Evolutionary conservation across 805 yeast genomes (phyloP), one percentile per base, ranked within the genome.

Genomic region (Saturnispora saitoi): DNA sequence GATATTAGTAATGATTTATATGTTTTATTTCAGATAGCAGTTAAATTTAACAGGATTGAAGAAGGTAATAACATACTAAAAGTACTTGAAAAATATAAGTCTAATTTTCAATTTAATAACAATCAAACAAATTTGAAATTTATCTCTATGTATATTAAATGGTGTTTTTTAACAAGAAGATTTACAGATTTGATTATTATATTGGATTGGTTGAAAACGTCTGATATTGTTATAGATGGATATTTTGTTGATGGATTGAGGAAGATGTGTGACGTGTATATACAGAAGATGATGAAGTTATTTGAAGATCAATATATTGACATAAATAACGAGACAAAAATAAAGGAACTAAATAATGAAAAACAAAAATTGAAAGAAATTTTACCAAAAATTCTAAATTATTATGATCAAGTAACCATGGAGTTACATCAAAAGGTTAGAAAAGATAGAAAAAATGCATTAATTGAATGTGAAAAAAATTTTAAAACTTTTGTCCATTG

Each of bases 401-500:
- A 58, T 43, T 51, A 50, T 26, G 52, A 52, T n/a, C 15, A 38
- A 3, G 43, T 52, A 4, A 43, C 56, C 5, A 45, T 48, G 26
- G 47, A 51, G 17, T 32, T 56, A 32, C 47, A 45, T 11, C 20
- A 26, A 11, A 47, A 36, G 9, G 40, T 50, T 29, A 22, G 36
- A 19, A 29, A 11, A 4, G 46, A 54, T 2, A 49, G 47, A 15
- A 36, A 36, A 4, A 11, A 32, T 28, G 49, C 49, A 11, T 30
- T 53, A 15, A 24, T 30, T 2, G 56, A 51, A 7, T 47, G 54
- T 20, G 54, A 49, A 11, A 10, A 30, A 0, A 37, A 49, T 31
- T 48, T 58, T 19, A 28, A 28, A n/a, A 14, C 26, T 10, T 22
- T 58, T 6, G 47, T 48, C 9, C 40, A 48, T 17, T 59, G 63